These are phyloP conservation scores for Clitoria ternatea DNA, from an alignment of 306 rosid genomes.

Conservation along the genomic window DNA sequence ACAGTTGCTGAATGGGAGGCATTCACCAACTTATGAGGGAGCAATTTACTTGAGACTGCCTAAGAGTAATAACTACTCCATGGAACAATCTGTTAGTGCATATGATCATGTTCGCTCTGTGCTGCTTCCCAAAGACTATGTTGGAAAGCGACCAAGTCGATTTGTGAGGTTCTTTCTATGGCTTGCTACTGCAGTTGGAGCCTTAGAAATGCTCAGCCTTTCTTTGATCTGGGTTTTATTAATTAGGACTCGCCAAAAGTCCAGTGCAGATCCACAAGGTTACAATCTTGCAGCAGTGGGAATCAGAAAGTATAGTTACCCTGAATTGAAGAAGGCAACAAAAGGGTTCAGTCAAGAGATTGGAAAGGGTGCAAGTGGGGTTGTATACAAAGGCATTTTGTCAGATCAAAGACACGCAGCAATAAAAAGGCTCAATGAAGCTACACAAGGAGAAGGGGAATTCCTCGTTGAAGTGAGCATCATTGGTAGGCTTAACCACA, in stretches of 20 bases:
- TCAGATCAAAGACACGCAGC: conserved; percentile 18
- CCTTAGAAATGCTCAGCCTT: background rate
- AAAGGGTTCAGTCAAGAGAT: conserved; percentile 17
- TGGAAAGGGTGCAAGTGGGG: conserved; percentile 24
- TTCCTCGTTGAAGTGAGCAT: conserved; percentile 21
- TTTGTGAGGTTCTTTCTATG: conserved; percentile 23
- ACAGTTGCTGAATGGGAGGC: conserved; percentile 24
- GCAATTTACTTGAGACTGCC: conserved; percentile 22
- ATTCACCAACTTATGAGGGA: background rate
- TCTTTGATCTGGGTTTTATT: background rate
- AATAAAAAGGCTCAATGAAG: conserved; percentile 14
- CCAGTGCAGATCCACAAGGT: background rate
- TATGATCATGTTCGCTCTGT: background rate
- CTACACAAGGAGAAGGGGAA: conserved; percentile 30
- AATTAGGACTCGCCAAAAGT: conserved; percentile 4
- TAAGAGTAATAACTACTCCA: background rate
- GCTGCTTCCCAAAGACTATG: background rate
- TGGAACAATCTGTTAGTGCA: background rate
- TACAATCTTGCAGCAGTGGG: background rate
- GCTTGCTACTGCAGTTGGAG: conserved; percentile 5
- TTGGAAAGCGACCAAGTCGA: background rate
- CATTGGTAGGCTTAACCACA: conserved; percentile 16
- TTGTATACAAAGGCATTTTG: conserved; percentile 20
- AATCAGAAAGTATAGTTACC: conserved; percentile 16
- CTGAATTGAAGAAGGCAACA: conserved; percentile 19